These are phyloP conservation scores for Euryodendron excelsum DNA, from an alignment of 148 eudicot species.

Conservation along the genomic window DNA sequence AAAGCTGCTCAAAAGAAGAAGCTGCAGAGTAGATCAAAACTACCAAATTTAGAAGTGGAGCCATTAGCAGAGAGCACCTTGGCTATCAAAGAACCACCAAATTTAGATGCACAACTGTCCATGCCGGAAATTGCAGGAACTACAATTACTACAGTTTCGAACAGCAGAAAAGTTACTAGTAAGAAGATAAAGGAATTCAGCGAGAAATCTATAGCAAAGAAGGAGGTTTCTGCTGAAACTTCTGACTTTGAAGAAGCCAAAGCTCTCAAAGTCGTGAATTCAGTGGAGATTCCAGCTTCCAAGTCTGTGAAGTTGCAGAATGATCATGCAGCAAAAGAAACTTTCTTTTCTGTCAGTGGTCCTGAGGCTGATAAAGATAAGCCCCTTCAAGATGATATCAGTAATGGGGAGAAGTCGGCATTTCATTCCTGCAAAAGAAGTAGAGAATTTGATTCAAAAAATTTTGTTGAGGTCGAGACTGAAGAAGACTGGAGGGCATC, in stretches of 20 bases:
- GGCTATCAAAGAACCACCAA: not conserved
- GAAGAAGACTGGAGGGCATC: not conserved
- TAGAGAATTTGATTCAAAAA: not conserved
- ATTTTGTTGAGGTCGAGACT: not conserved
- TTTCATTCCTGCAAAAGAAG: not conserved
- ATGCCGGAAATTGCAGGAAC: not conserved
- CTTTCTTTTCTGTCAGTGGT: not conserved
- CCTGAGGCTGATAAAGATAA: not conserved
- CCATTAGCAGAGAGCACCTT: not conserved
- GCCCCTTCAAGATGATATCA: not conserved
- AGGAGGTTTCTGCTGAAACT: not conserved
- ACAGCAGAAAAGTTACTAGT: not conserved
- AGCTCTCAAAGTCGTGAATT: not conserved
- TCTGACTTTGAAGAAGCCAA: not conserved
- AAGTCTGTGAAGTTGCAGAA: not conserved
- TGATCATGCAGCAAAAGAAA: not conserved
- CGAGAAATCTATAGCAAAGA: not conserved
- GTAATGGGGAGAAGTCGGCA: not conserved
- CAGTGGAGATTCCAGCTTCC: not conserved
- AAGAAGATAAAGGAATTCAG: not conserved
- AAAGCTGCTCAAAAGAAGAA: conserved; percentile 3
- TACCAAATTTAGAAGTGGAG: conserved; percentile 8
- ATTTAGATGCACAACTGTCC: not conserved
- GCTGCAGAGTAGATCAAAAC: not conserved
- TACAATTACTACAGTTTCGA: not conserved